These are phyloP conservation scores for Catenaria anguillulae DNA, from an alignment of 371 early-diverging fungal genomes.

Conservation along the genomic window DNA sequence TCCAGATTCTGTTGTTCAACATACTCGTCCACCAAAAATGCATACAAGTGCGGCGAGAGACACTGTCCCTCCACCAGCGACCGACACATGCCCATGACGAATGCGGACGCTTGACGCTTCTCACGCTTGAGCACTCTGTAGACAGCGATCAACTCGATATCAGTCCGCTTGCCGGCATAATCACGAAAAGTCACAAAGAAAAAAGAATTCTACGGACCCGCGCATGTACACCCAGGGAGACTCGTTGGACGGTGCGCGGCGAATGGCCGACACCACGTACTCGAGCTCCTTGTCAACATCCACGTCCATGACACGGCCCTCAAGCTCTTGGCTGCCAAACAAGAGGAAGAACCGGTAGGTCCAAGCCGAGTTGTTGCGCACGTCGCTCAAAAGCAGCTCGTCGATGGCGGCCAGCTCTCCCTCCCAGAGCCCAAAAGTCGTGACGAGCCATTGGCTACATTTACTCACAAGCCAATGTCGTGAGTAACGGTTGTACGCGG, in stretches of 20 bases:
- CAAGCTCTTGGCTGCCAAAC: constrained; percentile 18
- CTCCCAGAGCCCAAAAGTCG: constrained; percentile 57
- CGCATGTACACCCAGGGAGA: constrained; percentile 76
- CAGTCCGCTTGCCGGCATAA: too few relatives aligned
- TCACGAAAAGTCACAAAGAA: neutral
- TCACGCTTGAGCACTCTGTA: too few relatives aligned
- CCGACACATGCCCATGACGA: neutral
- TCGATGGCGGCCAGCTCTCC: constrained; percentile 56
- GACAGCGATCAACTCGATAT: too few relatives aligned
- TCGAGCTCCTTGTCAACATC: constrained; percentile 42
- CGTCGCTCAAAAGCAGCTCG: constrained; percentile 53
- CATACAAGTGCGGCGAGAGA: neutral
- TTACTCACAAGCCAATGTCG: too few relatives aligned
- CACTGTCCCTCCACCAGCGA: neutral
- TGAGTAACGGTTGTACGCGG: too few relatives aligned
- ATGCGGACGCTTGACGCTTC: neutral
- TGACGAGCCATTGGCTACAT: constrained; percentile 79
- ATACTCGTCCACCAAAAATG: constrained; percentile 6
- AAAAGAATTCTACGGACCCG: constrained; percentile 29
- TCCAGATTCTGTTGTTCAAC: neutral
- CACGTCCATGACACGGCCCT: constrained; percentile 9
- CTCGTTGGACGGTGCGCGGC: constrained; percentile 67
- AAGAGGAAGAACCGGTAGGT: constrained; percentile 78
- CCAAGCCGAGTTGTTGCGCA: constrained; percentile 96
- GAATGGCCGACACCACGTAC: constrained; percentile 45